Evolutionary conservation across 768 basidiomycete species (phyloP), one percentile per base, ranked within the genome.

Genomic region (Cystobasidium tubakii): DNA sequence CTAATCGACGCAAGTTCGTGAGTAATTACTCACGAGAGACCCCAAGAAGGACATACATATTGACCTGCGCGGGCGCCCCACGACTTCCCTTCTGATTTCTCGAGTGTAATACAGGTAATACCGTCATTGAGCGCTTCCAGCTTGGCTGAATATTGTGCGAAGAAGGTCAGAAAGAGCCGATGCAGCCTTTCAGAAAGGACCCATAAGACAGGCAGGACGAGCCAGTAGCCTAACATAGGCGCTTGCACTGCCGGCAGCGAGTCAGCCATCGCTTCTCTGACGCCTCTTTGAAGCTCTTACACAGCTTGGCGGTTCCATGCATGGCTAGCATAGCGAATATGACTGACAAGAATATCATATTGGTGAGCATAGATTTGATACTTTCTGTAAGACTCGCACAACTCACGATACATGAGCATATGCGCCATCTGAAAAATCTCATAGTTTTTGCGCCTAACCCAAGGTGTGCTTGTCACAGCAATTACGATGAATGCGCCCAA

Each of bases 171-270:
- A 23, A 21, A 36, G 2, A 60, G 3, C 13, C 69, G 50, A 44
- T 19, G 34, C 1, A 36, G n/a, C 25, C 69, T 36, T 25, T 71
- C 69, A 33, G 27, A 1, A 1, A 60, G 36, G 3, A 71, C 69
- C 27, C 9, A 33, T 29, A 67, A 4, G 29, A 50, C 66, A 2
- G 66, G 66, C 1, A 53, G 12, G n/a, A 67, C 44, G 27, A 67
- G 42, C 66, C 66, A 67, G 44, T 67, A 67, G 42, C 66, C 66
- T 29, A 67, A 15, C 66, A 67, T 67, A n/a, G 66, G 66, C 9
- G 23, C 39, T 53, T 44, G 39, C 9, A 67, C 66, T 67, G 25
- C 7, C 4, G 7, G 23, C 27, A 63, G 12, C 27, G n/a, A n/a
- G 62, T 63, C 21, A 31, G 12, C 6, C 10, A 29, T n/a, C n/a